Evolutionary conservation across 164 flowering plant genomes (phyloP).

Genomic region (Santalum album): DNA sequence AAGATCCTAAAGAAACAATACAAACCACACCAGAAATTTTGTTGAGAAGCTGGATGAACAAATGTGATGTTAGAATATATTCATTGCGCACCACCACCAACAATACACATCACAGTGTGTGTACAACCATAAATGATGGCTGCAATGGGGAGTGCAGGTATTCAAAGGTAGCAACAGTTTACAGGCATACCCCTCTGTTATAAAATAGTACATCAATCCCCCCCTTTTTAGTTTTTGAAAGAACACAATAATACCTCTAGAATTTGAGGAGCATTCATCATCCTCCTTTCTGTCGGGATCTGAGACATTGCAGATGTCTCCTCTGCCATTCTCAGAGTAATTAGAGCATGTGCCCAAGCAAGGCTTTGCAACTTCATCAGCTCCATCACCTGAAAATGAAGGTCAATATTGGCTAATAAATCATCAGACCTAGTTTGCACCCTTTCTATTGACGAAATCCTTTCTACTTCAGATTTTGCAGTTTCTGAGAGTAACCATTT

Average conservation of each 20-base stretch:
- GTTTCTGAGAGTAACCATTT: too few species aligned
- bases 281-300: conserved; percentile 20
- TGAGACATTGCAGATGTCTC: conserved; percentile 8
- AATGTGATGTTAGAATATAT: background rate
- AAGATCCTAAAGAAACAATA: conserved; percentile 3
- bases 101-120: too few species aligned
- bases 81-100: too few species aligned
- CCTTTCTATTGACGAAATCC: too few species aligned
- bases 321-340: conserved; percentile 18
- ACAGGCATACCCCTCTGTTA: too few species aligned
- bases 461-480: too few species aligned
- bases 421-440: too few species aligned
- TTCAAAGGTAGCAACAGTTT: too few species aligned
- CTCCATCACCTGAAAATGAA: conserved; percentile 9
- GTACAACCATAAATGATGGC: too few species aligned
- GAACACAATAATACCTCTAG: conserved; percentile 20
- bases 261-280: conserved; percentile 19
- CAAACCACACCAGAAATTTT: background rate
- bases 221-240: background rate
- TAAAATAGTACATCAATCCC: background rate
- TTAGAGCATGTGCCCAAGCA: conserved; percentile 16
- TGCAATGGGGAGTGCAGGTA: too few species aligned
- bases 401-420: background rate
- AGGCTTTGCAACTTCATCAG: conserved; percentile 19
- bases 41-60: background rate